Percentiles rank a stretch among this genome's conserved stretches.
These are phyloP conservation scores for Glonium stellatum DNA, from an alignment of 495 filamentous ascomycete species.

Conservation along the genomic window DNA sequence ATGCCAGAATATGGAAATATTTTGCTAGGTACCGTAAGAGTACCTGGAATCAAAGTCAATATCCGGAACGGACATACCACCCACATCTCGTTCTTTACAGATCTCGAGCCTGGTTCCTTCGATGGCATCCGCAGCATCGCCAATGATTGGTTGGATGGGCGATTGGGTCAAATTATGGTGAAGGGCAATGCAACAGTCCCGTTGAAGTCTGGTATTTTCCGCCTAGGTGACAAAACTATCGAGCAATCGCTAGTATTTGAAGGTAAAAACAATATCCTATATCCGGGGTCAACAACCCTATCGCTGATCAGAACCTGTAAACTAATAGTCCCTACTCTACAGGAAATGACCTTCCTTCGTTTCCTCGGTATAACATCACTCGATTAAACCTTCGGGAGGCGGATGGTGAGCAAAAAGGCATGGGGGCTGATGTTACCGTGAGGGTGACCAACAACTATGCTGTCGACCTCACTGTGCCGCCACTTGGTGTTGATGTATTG, in stretches of 20 bases:
- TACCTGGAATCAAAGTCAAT: conserved; percentile 66
- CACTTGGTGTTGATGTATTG: conserved; percentile 74
- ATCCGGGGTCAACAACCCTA: neutral
- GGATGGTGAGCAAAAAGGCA: conserved; percentile 44
- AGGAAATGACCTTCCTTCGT: conserved; percentile 60
- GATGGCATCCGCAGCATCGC: conserved; percentile 72
- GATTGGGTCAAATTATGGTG: conserved; percentile 58
- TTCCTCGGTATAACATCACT: conserved; percentile 73
- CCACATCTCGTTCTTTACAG: conserved; percentile 66
- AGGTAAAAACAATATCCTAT: conserved; percentile 52
- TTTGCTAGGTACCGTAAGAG: conserved; percentile 64
- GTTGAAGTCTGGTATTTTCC: conserved; percentile 69
- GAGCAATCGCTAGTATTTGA: conserved; percentile 66
- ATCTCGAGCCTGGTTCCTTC: conserved; percentile 68
- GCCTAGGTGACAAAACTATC: conserved; percentile 65
- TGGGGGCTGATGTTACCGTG: conserved; percentile 71
- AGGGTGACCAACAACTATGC: conserved; percentile 65
- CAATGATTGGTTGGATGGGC: conserved; percentile 80
- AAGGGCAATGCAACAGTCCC: conserved; percentile 61
- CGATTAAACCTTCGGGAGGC: conserved; percentile 68
- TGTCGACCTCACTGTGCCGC: conserved; percentile 63
- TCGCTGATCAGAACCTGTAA: conserved; percentile 32
- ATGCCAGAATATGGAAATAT: conserved; percentile 77
- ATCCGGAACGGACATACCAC: conserved; percentile 72
- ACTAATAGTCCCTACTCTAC: conserved; percentile 18